A percentile compares a stretch with the other conserved stretches of the same genome.
phyloP scores from a whole-genome alignment of 306 rosid species.

The Arachis stenosperma region DNA sequence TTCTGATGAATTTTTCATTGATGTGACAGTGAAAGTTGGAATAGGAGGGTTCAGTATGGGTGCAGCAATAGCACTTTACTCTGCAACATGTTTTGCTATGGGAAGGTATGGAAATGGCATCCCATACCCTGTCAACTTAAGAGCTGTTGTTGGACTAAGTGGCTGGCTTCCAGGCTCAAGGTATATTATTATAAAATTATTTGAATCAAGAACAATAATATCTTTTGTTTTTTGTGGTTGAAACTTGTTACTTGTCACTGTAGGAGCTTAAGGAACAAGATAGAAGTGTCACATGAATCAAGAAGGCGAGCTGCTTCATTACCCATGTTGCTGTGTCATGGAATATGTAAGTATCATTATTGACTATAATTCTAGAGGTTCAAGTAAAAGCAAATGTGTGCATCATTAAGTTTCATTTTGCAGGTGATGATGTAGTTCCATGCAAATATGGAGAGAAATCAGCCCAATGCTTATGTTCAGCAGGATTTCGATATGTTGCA shows the following conservation, averaged over 20 bases:
- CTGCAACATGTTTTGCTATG: constrained; percentile 91
- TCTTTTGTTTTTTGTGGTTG: neutral
- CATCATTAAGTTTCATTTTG: constrained; percentile 32
- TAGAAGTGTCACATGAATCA: constrained; percentile 85
- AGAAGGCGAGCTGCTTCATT: constrained; percentile 84
- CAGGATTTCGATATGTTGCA: constrained; percentile 74
- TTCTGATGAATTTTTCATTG: constrained; percentile 26
- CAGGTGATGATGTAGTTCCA: constrained; percentile 79
- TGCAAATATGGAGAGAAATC: constrained; percentile 82
- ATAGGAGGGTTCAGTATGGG: constrained; percentile 99
- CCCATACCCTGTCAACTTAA: constrained; percentile 76
- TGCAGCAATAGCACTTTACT: constrained; percentile 93
- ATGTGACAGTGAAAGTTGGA: constrained; percentile 87
- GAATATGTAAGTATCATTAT: constrained; percentile 61
- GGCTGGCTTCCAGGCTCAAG: constrained; percentile 99
- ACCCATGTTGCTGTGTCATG: constrained; percentile 82
- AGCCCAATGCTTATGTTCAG: constrained; percentile 65
- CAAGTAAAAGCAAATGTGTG: neutral
- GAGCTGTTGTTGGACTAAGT: constrained; percentile 90
- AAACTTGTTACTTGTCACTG: constrained; percentile 24
- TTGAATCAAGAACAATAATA: too few relatives aligned
- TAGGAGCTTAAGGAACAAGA: constrained; percentile 85
- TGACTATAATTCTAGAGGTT: too few relatives aligned
- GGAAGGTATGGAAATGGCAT: constrained; percentile 88
- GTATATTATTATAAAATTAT: constrained; percentile 45